These are phyloP conservation scores for Phragmites australis DNA, from an alignment of 176 grass and related monocot species.

Conservation along the genomic window DNA sequence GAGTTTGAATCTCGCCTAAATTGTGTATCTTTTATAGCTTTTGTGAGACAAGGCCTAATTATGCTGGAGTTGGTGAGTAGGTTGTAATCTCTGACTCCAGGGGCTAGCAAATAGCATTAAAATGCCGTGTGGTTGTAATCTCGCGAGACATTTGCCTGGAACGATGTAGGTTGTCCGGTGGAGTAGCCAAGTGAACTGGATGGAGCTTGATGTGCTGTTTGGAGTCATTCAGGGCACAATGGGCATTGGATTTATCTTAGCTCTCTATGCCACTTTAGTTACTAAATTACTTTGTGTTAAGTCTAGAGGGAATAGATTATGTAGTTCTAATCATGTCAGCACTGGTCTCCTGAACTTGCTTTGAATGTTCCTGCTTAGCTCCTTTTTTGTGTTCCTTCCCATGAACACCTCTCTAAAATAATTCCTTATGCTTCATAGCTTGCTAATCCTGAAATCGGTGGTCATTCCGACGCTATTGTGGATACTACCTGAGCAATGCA, in stretches of 20 bases:
- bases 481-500: constrained; percentile 80
- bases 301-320: background rate
- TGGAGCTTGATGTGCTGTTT: background rate
- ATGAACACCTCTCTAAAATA: constrained; percentile 23
- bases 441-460: constrained; percentile 78
- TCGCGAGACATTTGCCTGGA: background rate
- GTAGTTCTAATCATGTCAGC: background rate
- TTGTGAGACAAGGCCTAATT: background rate
- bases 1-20: background rate
- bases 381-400: constrained; percentile 1
- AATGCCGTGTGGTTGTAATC: background rate
- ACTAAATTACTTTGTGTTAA: background rate
- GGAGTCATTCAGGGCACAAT: background rate
- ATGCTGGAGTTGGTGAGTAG: background rate
- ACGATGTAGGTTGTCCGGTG: background rate
- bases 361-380: background rate
- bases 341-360: constrained; percentile 18
- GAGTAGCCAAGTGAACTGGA: background rate
- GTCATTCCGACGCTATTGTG: constrained; percentile 77
- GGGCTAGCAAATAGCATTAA: background rate
- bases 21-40: background rate
- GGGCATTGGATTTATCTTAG: constrained; percentile 1
- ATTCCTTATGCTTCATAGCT: constrained; percentile 53
- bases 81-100: background rate
- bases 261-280: constrained; percentile 12